Base-by-base conservation (phyloP, 148 eudicot genomes). In the Nyssa sinensis region DNA sequence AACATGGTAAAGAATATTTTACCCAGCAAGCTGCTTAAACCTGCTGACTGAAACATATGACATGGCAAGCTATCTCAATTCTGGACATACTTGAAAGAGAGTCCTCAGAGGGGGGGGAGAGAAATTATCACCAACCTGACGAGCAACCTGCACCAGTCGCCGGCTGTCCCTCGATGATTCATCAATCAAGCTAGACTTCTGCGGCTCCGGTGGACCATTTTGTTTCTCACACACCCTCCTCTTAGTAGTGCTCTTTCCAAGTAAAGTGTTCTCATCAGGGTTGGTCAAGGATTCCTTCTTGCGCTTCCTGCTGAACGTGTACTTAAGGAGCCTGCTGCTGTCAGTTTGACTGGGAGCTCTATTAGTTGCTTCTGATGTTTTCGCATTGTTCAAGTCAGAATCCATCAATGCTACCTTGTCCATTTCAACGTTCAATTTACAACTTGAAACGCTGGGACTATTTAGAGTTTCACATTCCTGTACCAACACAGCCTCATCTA, bases 261-360 rank as follows among this genome's bases (percentile, higher is more conserved):
- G 55, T 62, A 70, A 75, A 75, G 79, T 62, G 60, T 75, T 75
- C 35, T 78, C 68, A 71, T 76, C 72, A 14, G 65, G 81, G 61
- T 76, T 74, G 30, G 37, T 28, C 71, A 69, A 65, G 67, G 68
- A 60, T 77, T 74, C 79, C 66, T 65, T 79, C 70, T 77, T 69
- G 68, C 77, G 78, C 77, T 73, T 83, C 70, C 88, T 74, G 39
- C 78, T 80, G 65, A 73, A 86, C 30, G 80, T 82, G 47, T 66
- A 75, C 53, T 74, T 69, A 30, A 72, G 60, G 62, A 23, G 65
- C 64, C 73, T 77, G 21, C 62, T 66, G 33, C 21, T 75, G 23
- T 61, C 66, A 75, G 39, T 69, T 67, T 61, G 73, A 49, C 51
- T 61, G 47, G 27, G 47, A 60, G 67, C 41, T 61, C 47, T 32